Conservation (phyloP, 2,329 filamentous ascomycete genomes). For the Aspergillus niger region DNA sequence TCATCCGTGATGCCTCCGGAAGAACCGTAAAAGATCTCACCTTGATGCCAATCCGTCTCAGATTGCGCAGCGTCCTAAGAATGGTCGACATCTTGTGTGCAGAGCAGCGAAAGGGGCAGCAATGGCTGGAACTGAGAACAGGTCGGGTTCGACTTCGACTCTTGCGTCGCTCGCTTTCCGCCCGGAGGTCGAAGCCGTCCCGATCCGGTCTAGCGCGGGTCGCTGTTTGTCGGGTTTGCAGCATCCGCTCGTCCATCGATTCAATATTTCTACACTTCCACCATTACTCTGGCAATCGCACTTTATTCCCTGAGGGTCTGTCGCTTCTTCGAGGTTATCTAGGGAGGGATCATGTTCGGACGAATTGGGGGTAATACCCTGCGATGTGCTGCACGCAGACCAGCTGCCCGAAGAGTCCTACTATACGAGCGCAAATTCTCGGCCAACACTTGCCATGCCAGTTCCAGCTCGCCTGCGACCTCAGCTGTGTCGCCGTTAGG, state of each 20-base stretch:
- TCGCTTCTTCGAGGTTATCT: too few species aligned
- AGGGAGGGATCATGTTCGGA: conserved; percentile 36
- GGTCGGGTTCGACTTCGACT: conserved; percentile 11
- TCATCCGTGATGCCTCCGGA: conserved; percentile 17
- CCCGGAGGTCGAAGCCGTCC: conserved; percentile 25
- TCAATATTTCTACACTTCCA: background rate
- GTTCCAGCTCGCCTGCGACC: conserved; percentile 27
- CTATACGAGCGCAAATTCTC: conserved; percentile 42
- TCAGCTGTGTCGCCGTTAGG: conserved; percentile 54
- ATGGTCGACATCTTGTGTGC: conserved; percentile 80
- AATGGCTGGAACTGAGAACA: conserved; percentile 14
- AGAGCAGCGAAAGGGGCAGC: conserved; percentile 17
- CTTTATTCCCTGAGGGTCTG: too few species aligned
- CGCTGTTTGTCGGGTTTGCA: conserved; percentile 43
- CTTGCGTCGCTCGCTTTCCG: conserved; percentile 15
- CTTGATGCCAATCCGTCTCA: conserved; percentile 87
- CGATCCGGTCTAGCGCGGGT: conserved; percentile 28
- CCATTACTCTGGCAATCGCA: background rate
- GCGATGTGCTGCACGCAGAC: conserved; percentile 36
- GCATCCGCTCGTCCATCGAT: background rate
- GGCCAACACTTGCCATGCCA: conserved; percentile 28
- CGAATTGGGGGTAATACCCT: conserved; percentile 42
- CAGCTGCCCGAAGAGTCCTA: conserved; percentile 34
- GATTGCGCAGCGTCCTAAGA: conserved; percentile 79
- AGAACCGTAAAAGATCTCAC: conserved; percentile 46